Evolutionary conservation across 371 early-diverging fungal species (phyloP), one percentile per base, ranked within the genome.

Genomic region (Syncephalastrum contaminatum): DNA sequence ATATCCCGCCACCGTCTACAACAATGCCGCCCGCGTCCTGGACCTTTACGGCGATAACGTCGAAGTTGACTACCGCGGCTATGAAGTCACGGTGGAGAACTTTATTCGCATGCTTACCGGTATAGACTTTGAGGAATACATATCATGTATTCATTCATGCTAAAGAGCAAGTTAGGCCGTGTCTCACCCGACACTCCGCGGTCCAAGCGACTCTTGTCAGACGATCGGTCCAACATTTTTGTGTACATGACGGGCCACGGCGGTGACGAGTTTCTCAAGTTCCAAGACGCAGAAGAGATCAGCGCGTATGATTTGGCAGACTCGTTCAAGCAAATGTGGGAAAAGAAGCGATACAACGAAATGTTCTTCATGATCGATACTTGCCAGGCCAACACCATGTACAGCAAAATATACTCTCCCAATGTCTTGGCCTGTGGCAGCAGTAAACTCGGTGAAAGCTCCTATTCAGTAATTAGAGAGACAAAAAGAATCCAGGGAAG

Each of bases 211-310:
- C 75, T 98, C 20, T 59, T 94, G 60, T 90, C 96, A 0, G 97
- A 98, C 67, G 96, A 96, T 62, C 83, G 93, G 24, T 93, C 93
- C 57, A 96, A 97, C 64, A 85, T 98, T 13, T 72, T 98, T 21
- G 89, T 98, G 4, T 98, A 91, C 64, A 93, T 98, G 94, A 96
- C 98, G 3, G 98, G 98, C 0, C 97, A 98, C 66, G 98, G 98
- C 25, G 98, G 98, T 27, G 95, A 96, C 62, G 96, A 95, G 58
- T 97, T 98, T 63, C 69, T 98, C 48, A 98, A 98, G 73, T 97
- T 98, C 66, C 98, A 97, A 69, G 98, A 98, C 71, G 86, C 89
- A 18, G 96, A 98, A 66, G 98, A 98, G 70, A 90, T 98, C 51
- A 88, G 92, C 54, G 88, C 91, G 19, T 87, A 92, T 50, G 97